A percentile compares a stretch with the other conserved stretches of the same genome.
Evolutionary conservation across 1,284 basidiomycete species (phyloP).

Genomic region (Xerocomus nothofagi): DNA sequence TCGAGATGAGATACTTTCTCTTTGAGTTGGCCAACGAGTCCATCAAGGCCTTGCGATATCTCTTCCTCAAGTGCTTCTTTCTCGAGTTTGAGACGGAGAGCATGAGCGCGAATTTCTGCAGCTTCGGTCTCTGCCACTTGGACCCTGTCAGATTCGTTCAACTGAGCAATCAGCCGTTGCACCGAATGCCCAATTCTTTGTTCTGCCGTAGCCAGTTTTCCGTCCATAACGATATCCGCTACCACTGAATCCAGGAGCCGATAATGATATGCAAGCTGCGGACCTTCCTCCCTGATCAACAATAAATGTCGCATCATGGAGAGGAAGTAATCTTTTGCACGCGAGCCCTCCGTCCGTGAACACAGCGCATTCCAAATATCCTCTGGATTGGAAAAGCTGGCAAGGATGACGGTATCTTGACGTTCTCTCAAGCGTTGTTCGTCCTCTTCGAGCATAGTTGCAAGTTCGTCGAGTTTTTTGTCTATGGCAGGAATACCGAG

Average conservation of each 20-base stretch:
- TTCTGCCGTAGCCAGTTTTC: slow-evolving; percentile 83
- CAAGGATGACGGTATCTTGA: slow-evolving; percentile 75
- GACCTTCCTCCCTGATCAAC: slow-evolving; percentile 87
- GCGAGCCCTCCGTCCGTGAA: slow-evolving; percentile 71
- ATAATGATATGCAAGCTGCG: slow-evolving; percentile 83
- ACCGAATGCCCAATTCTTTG: slow-evolving; percentile 89
- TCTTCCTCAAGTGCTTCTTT: slow-evolving; percentile 80
- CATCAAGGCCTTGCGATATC: slow-evolving; percentile 77
- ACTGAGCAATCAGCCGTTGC: slow-evolving; percentile 84
- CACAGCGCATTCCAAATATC: slow-evolving; percentile 87
- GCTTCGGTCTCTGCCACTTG: slow-evolving; percentile 82
- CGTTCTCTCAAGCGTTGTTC: slow-evolving; percentile 76
- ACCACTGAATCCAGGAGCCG: slow-evolving; percentile 94
- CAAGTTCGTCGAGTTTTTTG: slow-evolving; percentile 68
- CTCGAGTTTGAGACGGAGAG: slow-evolving; percentile 65
- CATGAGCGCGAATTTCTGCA: slow-evolving; percentile 62
- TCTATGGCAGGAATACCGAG: slow-evolving; percentile 71
- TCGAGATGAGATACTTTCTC: slow-evolving; percentile 72
- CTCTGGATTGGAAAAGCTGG: slow-evolving; percentile 77
- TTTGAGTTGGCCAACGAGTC: slow-evolving; percentile 83
- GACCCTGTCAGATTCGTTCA: slow-evolving; percentile 88
- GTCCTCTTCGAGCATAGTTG: slow-evolving; percentile 74
- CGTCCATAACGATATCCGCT: slow-evolving; percentile 91
- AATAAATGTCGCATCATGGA: slow-evolving; percentile 92
- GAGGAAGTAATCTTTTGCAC: slow-evolving; percentile 85